Conservation (phyloP, 2,329 filamentous ascomycete species). For the Penicillium sp. region DNA sequence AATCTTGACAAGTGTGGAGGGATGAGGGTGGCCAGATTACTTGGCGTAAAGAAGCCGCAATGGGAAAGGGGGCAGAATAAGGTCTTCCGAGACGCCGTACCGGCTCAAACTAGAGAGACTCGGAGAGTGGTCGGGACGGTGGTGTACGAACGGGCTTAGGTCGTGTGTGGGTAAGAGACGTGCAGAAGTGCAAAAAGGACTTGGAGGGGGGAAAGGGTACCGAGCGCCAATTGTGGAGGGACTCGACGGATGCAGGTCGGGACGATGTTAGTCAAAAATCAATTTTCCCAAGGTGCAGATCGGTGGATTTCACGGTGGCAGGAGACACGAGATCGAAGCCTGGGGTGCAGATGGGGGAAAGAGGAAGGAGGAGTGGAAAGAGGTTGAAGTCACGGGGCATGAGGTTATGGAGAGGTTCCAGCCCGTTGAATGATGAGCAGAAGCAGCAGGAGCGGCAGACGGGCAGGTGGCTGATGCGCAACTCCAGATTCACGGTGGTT, state of each 20-base stretch:
- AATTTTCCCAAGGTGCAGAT: too few species aligned
- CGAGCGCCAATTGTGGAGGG: not conserved
- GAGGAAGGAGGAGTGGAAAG: constrained; percentile 4
- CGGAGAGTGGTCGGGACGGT: not conserved
- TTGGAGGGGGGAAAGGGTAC: not conserved
- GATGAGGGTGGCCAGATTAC: not conserved
- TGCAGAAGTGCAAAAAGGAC: not conserved
- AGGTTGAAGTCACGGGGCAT: too few species aligned
- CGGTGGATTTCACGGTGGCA: too few species aligned
- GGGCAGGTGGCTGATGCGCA: constrained; percentile 1
- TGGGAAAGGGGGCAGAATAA: constrained; percentile 4
- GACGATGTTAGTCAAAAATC: not conserved
- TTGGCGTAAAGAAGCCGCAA: constrained; percentile 7
- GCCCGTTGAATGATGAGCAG: too few species aligned
- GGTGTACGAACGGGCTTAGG: not conserved
- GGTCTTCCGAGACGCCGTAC: not conserved
- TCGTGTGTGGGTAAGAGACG: not conserved
- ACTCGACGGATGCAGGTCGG: not conserved
- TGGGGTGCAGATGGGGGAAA: constrained; percentile 1
- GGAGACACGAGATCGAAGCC: not conserved
- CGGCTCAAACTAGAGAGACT: not conserved
- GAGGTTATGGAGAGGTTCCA: too few species aligned
- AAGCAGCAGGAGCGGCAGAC: not conserved
- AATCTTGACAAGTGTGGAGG: not conserved
- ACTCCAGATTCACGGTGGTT: too few species aligned